phyloP scores from a whole-genome alignment of 1,139 yeast genomes.

The Pichia inconspicua region DNA sequence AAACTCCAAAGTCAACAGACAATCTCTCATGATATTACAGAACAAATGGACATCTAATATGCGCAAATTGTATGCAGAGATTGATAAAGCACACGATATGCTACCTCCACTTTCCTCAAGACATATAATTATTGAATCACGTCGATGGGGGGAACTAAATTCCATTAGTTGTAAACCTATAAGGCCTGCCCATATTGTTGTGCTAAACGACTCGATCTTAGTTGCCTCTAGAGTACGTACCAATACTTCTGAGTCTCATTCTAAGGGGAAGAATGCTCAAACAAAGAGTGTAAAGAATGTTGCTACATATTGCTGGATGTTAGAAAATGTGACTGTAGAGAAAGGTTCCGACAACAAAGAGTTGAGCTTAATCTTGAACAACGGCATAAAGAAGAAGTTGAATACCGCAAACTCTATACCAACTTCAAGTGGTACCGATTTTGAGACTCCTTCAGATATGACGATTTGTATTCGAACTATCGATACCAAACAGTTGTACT shows the following conservation, averaged over 20 bases:
- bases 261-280: slow-evolving; percentile 5
- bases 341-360: slow-evolving; percentile 9
- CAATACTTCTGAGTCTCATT: background rate
- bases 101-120: slow-evolving; percentile 74
- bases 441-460: slow-evolving; percentile 22
- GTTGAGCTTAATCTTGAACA: slow-evolving; percentile 2
- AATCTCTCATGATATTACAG: slow-evolving; percentile 37
- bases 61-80: slow-evolving; percentile 65
- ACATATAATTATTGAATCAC: slow-evolving; percentile 39
- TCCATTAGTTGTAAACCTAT: slow-evolving; percentile 66
- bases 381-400: background rate
- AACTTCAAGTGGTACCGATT: background rate
- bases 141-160: slow-evolving; percentile 79
- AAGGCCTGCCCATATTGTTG: slow-evolving; percentile 66
- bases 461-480: slow-evolving; percentile 42
- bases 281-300: slow-evolving; percentile 32
- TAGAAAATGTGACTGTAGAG: slow-evolving; percentile 8
- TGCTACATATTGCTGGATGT: slow-evolving; percentile 67
- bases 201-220: slow-evolving; percentile 70
- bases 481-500: slow-evolving; percentile 38
- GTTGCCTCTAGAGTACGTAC: slow-evolving; percentile 58
- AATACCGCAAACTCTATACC: background rate
- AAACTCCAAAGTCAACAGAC: slow-evolving; percentile 9
- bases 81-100: slow-evolving; percentile 83
- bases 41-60: slow-evolving; percentile 82